A percentile compares a stretch with the other conserved stretches of the same genome.
Conservation (phyloP, 345 rosid genomes). For the Eucalyptus fibrosa region DNA sequence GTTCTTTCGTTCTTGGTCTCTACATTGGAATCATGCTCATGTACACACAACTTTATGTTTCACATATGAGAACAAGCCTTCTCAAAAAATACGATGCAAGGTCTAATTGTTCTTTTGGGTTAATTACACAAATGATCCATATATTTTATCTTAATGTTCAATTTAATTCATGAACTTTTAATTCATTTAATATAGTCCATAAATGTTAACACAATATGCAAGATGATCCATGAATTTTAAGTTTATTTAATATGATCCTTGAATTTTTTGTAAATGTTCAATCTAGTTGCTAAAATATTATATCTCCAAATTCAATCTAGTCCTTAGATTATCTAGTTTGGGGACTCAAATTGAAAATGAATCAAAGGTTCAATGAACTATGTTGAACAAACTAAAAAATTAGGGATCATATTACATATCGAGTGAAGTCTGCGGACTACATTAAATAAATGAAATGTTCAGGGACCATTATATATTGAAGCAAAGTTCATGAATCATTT, state of each 20-base stretch:
- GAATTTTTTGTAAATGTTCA: not conserved
- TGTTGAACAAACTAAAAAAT: not conserved
- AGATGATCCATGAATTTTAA: too few species aligned
- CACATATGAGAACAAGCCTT: not conserved
- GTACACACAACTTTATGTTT: not conserved
- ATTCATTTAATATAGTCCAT: too few species aligned
- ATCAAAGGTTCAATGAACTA: too few species aligned
- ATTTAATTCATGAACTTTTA: too few species aligned
- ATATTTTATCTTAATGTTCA: not conserved
- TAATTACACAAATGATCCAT: too few species aligned
- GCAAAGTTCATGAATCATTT: not conserved
- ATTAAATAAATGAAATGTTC: not conserved
- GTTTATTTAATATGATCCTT: not conserved
- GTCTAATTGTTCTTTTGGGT: not conserved
- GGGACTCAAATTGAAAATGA: too few species aligned
- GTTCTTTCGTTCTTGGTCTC: not conserved
- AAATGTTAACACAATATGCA: not conserved
- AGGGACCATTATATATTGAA: not conserved
- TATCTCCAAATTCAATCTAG: not conserved
- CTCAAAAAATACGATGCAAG: not conserved
- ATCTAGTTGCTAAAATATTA: not conserved
- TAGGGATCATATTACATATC: too few species aligned
- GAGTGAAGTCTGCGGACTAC: accelerated
- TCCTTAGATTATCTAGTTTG: not conserved
- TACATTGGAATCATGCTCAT: too few species aligned